Percentiles rank a stretch among this genome's conserved stretches.
phyloP scores from a whole-genome alignment of 2,329 filamentous ascomycete genomes.

The Mariannaea sp. region DNA sequence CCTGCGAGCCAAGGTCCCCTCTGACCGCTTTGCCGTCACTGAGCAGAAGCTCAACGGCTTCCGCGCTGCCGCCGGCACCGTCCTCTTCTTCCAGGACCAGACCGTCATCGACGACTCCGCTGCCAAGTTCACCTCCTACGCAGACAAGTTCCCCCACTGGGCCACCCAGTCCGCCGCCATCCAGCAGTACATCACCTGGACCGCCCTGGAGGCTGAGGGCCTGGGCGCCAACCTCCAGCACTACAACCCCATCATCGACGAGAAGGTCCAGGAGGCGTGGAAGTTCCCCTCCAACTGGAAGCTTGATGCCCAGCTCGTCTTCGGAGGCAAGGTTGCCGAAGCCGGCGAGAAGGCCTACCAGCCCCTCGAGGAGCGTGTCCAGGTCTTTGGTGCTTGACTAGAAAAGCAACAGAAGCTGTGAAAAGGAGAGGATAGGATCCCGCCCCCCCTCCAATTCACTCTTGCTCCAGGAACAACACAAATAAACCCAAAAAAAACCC shows the following conservation, averaged over 20 bases:
- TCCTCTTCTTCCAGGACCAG: constrained; percentile 87
- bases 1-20: constrained; percentile 62
- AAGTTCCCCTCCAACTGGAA: constrained; percentile 73
- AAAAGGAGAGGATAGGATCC: constrained; percentile 1
- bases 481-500: too few species aligned
- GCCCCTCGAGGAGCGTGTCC: constrained; percentile 69
- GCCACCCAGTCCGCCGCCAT: constrained; percentile 78
- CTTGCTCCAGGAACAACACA: constrained; percentile 3
- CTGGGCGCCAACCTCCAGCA: constrained; percentile 90
- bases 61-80: constrained; percentile 75
- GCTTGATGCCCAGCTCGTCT: constrained; percentile 83
- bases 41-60: constrained; percentile 57
- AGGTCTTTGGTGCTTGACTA: constrained; percentile 61
- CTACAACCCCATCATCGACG: constrained; percentile 87
- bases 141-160: constrained; percentile 80
- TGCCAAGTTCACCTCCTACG: constrained; percentile 72
- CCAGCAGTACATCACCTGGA: constrained; percentile 79
- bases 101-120: constrained; percentile 68
- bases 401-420: constrained; percentile 5
- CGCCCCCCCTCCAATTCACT: too few species aligned
- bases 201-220: constrained; percentile 79
- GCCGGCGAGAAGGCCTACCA: constrained; percentile 67
- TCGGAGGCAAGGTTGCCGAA: constrained; percentile 66
- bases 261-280: constrained; percentile 71
- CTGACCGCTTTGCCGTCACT: constrained; percentile 63